These are phyloP conservation scores for Neofusicoccum sp. DNA, from an alignment of 2,329 filamentous ascomycete genomes.

Conservation along the genomic window DNA sequence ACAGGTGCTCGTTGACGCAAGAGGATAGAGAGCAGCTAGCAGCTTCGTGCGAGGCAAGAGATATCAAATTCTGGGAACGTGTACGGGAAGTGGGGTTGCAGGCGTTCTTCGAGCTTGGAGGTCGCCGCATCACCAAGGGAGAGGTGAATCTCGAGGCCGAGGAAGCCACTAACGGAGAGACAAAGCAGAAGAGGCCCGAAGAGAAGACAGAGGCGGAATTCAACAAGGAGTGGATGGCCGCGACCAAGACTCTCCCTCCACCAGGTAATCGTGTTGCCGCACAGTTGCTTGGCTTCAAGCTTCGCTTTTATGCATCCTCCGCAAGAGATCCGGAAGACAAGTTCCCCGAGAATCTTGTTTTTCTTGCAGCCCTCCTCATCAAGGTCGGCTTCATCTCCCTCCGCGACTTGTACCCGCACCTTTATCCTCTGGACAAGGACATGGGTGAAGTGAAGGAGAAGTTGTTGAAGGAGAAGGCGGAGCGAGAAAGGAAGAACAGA, in stretches of 20 bases:
- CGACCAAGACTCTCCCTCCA: slow-evolving; percentile 78
- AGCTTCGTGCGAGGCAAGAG: slow-evolving; percentile 61
- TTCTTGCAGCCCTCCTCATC: slow-evolving; percentile 85
- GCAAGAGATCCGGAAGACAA: slow-evolving; percentile 72
- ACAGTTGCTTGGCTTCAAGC: slow-evolving; percentile 93
- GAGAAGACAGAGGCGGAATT: slow-evolving; percentile 45
- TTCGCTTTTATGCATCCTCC: slow-evolving; percentile 87
- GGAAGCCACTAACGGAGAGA: slow-evolving; percentile 21
- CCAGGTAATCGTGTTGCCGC: slow-evolving; percentile 87
- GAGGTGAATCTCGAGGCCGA: slow-evolving; percentile 35
- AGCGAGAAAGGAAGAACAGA: slow-evolving; percentile 69
- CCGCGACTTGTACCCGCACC: slow-evolving; percentile 83
- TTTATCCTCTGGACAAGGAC: slow-evolving; percentile 78
- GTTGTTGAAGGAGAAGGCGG: slow-evolving; percentile 72
- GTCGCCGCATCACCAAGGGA: slow-evolving; percentile 62
- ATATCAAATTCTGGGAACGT: slow-evolving; percentile 75
- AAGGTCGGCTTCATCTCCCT: slow-evolving; percentile 97
- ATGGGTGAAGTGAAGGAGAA: slow-evolving; percentile 74
- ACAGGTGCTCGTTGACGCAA: slow-evolving; percentile 62
- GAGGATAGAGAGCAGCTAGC: slow-evolving; percentile 64
- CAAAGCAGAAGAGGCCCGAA: slow-evolving; percentile 36
- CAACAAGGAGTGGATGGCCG: slow-evolving; percentile 67
- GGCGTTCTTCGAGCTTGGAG: slow-evolving; percentile 87
- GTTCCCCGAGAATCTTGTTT: slow-evolving; percentile 88
- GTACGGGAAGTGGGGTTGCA: slow-evolving; percentile 73